Evolutionary conservation across 306 rosid species (phyloP).

Genomic region (Coriaria nepalensis): DNA sequence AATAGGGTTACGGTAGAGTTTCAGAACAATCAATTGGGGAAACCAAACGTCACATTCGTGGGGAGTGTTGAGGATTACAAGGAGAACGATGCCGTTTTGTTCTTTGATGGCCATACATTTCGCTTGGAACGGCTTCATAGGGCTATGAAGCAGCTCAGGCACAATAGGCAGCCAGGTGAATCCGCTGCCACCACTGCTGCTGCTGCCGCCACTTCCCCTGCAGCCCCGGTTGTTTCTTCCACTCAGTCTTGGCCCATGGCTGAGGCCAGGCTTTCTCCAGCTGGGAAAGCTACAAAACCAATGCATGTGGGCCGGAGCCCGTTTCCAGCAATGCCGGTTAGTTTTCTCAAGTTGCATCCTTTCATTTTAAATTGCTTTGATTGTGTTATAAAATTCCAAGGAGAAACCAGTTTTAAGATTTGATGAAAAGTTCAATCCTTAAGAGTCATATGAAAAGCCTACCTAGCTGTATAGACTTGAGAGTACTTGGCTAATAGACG

Average conservation of each 20-base stretch:
- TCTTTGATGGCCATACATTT: constrained; percentile 66
- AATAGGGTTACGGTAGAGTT: constrained; percentile 75
- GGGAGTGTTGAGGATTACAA: constrained; percentile 81
- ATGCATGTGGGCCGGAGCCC: constrained; percentile 26
- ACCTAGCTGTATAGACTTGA: too few species aligned
- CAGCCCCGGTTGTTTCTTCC: background rate
- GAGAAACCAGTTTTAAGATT: too few species aligned
- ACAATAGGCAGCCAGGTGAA: constrained; percentile 69
- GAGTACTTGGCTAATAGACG: too few species aligned
- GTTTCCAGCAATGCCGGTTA: constrained; percentile 47
- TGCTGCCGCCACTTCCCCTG: constrained; percentile 5
- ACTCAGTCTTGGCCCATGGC: constrained; percentile 27
- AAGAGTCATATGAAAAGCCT: too few species aligned
- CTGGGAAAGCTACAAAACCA: constrained; percentile 39
- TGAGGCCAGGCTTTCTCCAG: constrained; percentile 64
- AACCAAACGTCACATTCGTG: constrained; percentile 78
- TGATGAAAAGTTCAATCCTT: too few species aligned
- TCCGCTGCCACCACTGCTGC: constrained; percentile 44
- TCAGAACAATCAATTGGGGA: constrained; percentile 79
- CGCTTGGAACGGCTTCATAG: constrained; percentile 67
- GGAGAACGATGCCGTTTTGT: constrained; percentile 76
- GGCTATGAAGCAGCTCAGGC: constrained; percentile 77
- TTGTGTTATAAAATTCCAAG: too few species aligned
- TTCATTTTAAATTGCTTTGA: too few species aligned
- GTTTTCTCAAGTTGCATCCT: constrained; percentile 2